Evolutionary conservation across 306 rosid species (phyloP), one percentile per base, ranked within the genome.

Genomic region (Cyclanthera cordifolia): DNA sequence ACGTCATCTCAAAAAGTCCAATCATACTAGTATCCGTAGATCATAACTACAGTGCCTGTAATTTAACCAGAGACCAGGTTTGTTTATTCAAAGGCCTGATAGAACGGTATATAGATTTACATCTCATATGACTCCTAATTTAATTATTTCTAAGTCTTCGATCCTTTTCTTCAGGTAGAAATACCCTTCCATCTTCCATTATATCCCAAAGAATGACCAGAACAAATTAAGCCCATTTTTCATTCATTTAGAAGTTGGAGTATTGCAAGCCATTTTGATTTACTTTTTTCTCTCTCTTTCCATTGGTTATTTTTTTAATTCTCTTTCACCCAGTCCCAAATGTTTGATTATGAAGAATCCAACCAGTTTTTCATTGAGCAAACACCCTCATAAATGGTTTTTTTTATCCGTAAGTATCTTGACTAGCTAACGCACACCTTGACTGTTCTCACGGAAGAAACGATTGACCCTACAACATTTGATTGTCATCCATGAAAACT

Each of bases 201-300:
- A 57, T 15, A 14, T 28, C 23, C 6, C 21, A 57, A 28, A 28
- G 23, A 57, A 57, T 57, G 65, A 30, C n/a, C 12, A 8, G 14
- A 16, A 57, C 64, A 12, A 57, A 17, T 57, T 30, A 15, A 15
- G 21, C 28, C 3, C 15, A 5, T 6, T 15, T 27, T 56, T 28
- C 64, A 56, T 28, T 67, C 72, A 80, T 79, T 28, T 28, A 1
- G 47, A 17, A 34, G 32, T 14, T 59, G 13, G 8, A 34, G 15
- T 32, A 21, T 59, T 34, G 24, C 16, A 8, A 30, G 47, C n/a
- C 67, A n/a, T 59, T 59, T 20, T 57, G 13, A 16, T 30, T 57
- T 28, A 57, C 11, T 57, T 28, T 57, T 15, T 57, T 15, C 21
- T 14, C 13, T 28, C 23, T 56, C 28, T n/a, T 16, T 25, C 0